Evolutionary conservation across 2,329 filamentous ascomycete genomes (phyloP).

Genomic region (Microdochium trichocladiopsis): DNA sequence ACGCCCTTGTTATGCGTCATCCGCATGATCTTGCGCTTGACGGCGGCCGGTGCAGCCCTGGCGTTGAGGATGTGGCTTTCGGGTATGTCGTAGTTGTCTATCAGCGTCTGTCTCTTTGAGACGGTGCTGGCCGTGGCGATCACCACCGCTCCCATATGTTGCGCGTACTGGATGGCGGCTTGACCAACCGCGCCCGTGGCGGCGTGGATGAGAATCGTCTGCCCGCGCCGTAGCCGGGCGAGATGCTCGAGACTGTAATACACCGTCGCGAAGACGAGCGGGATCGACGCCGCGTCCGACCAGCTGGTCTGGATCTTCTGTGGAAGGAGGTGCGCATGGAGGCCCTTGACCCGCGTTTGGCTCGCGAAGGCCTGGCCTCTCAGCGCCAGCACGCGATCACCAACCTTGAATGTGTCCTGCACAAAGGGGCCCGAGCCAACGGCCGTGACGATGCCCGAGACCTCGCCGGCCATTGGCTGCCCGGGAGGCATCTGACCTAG

Average conservation of each 20-base stretch:
- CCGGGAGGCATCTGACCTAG: conserved; percentile 1
- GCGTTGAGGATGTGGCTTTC: conserved; percentile 23
- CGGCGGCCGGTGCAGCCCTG: conserved; percentile 14
- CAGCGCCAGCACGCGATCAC: neutral
- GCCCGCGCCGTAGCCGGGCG: conserved; percentile 13
- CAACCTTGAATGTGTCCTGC: neutral
- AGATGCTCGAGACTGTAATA: conserved; percentile 15
- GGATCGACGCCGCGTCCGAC: conserved; percentile 15
- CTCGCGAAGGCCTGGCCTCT: neutral
- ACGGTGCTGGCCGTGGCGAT: conserved; percentile 22
- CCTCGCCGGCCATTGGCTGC: conserved; percentile 2
- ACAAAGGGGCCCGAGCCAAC: neutral
- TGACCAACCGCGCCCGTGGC: conserved; percentile 13
- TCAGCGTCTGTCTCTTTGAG: conserved; percentile 22
- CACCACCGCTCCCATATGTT: conserved; percentile 13
- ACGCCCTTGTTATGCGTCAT: conserved; percentile 21
- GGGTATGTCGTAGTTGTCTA: conserved; percentile 19
- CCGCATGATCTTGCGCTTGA: conserved; percentile 18
- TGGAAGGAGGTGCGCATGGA: conserved; percentile 14
- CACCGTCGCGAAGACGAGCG: conserved; percentile 17
- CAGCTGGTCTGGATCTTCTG: conserved; percentile 9
- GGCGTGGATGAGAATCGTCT: conserved; percentile 14
- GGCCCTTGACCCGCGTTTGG: conserved; percentile 1
- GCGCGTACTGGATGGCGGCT: conserved; percentile 11
- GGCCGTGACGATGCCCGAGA: conserved; percentile 3